Evolutionary conservation across 2,329 filamentous ascomycete species (phyloP).

Genomic region (Neofusicoccum sp.): DNA sequence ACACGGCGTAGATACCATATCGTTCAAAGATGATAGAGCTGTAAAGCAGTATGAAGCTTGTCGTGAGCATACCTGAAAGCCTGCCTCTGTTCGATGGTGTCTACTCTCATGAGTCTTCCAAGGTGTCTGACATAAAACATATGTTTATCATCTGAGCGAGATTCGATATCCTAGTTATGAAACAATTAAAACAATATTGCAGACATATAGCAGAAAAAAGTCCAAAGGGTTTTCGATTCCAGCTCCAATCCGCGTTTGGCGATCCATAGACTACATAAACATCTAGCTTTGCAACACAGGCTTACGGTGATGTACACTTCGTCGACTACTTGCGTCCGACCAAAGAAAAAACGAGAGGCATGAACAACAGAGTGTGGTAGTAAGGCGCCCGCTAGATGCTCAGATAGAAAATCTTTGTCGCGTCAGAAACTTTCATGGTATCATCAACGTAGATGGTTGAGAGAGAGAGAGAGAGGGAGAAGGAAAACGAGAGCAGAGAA

Average conservation of each 20-base stretch:
- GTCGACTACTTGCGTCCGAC: constrained; percentile 8
- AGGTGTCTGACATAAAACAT: too few species aligned
- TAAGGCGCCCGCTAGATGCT: constrained; percentile 16
- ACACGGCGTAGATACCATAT: not conserved
- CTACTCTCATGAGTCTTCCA: too few species aligned
- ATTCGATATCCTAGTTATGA: not conserved
- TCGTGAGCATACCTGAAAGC: too few species aligned
- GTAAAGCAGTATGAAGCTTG: too few species aligned
- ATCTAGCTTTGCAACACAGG: constrained; percentile 1
- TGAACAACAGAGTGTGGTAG: constrained; percentile 10
- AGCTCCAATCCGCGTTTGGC: not conserved
- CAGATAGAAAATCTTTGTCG: constrained; percentile 8
- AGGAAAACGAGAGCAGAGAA: not conserved
- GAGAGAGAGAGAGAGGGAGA: not conserved
- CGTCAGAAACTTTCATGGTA: constrained; percentile 15
- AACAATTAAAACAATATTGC: not conserved
- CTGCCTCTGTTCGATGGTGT: too few species aligned
- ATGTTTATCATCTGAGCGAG: too few species aligned
- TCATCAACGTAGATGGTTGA: constrained; percentile 14
- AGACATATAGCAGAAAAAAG: not conserved
- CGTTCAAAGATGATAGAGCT: too few species aligned
- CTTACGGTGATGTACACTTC: constrained; percentile 11
- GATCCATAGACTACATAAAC: constrained; percentile 10
- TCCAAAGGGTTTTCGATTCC: not conserved
- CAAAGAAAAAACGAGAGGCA: constrained; percentile 14